A percentile compares a stretch with the other conserved stretches of the same genome.
Evolutionary conservation across 768 basidiomycete genomes (phyloP).

Genomic region (Serendipita indica): DNA sequence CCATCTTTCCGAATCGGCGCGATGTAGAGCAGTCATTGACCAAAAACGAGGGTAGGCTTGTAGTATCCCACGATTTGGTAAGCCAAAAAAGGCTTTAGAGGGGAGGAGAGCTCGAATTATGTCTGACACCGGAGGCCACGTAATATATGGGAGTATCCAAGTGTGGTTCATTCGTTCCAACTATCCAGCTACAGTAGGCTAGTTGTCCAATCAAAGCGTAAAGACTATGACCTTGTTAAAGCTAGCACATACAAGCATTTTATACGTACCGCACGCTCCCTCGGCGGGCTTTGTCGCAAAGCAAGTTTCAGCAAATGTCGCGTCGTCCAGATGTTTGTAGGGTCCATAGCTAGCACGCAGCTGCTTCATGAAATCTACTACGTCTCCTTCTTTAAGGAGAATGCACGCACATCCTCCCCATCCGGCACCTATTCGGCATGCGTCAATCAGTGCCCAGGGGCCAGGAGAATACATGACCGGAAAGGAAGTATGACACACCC

Average conservation of each 20-base stretch:
- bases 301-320: slow-evolving; percentile 46
- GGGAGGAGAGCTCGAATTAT: too few relatives aligned
- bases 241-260: slow-evolving; percentile 9
- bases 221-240: too few relatives aligned
- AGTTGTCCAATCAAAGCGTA: too few relatives aligned
- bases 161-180: too few relatives aligned
- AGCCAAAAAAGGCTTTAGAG: too few relatives aligned
- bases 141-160: too few relatives aligned
- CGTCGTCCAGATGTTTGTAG: slow-evolving; percentile 45
- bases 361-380: slow-evolving; percentile 46
- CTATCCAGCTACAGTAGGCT: too few relatives aligned
- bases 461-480: background rate
- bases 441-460: background rate
- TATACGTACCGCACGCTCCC: slow-evolving; percentile 60
- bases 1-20: too few relatives aligned
- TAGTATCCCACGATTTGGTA: too few relatives aligned
- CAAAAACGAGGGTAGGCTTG: too few relatives aligned
- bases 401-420: slow-evolving; percentile 89
- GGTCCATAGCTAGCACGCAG: slow-evolving; percentile 46
- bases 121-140: too few relatives aligned
- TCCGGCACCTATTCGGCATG: slow-evolving; percentile 48
- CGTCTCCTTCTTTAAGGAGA: slow-evolving; percentile 49
- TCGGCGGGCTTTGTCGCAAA: slow-evolving; percentile 75
- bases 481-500: slow-evolving; percentile 30
- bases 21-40: too few relatives aligned